Conservation (phyloP, 164 flowering plant species). For the Liriodendron chinense region DNA sequence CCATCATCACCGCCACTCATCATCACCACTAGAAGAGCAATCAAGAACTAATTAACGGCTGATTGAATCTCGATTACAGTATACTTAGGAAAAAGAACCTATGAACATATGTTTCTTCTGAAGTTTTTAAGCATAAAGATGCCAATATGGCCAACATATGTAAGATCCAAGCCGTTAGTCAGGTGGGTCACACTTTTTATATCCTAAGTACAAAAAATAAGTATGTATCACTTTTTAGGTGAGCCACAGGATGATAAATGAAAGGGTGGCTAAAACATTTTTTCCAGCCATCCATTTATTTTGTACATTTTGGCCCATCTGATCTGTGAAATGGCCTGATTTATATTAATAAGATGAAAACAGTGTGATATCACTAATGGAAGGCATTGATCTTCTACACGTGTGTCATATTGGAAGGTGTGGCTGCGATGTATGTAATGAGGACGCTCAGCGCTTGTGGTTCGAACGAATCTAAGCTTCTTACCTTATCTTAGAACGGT, state of each 20-base stretch:
- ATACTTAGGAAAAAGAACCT: neutral
- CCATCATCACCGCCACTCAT: neutral
- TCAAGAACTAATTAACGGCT: slow-evolving; percentile 27
- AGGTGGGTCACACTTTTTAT: neutral
- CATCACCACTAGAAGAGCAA: slow-evolving; percentile 17
- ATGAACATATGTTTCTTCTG: no score
- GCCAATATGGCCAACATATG: neutral
- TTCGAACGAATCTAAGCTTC: no score
- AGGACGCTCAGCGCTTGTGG: neutral
- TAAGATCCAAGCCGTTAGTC: neutral
- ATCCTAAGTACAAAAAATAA: no score
- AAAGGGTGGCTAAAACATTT: neutral
- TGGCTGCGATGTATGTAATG: neutral
- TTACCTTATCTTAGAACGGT: neutral
- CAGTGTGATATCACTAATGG: neutral
- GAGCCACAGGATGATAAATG: no score
- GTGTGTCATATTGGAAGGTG: neutral
- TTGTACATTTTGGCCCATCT: neutral
- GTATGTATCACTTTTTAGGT: no score
- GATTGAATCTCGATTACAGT: slow-evolving; percentile 28
- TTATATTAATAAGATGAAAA: neutral
- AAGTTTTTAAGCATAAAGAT: neutral
- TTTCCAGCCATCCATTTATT: neutral
- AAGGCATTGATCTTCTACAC: neutral
- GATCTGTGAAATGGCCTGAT: neutral